Conservation (phyloP, 2,329 filamentous ascomycete species). For the Allantophomopsis lycopodina region DNA sequence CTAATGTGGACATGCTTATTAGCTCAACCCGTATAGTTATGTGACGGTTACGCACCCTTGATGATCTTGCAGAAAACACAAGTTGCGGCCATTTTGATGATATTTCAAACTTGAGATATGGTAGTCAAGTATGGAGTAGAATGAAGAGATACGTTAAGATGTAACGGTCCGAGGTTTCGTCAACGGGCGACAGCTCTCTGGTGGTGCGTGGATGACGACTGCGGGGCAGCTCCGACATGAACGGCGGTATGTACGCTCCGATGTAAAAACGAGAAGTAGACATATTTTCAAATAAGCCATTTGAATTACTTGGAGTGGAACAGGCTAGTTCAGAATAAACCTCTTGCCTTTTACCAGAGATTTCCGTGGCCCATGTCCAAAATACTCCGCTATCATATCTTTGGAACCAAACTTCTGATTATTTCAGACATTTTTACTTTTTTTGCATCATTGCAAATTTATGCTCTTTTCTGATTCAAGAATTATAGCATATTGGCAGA, state of each 20-base stretch:
- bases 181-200: too few species aligned
- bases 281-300: background rate
- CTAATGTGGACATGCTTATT: slow-evolving; percentile 28
- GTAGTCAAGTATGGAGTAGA: background rate
- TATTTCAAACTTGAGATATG: slow-evolving; percentile 1
- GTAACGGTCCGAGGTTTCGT: background rate
- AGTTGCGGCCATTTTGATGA: slow-evolving; percentile 35
- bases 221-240: too few species aligned
- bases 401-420: slow-evolving; percentile 24
- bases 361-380: slow-evolving; percentile 28
- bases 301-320: slow-evolving; percentile 1
- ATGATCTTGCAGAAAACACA: slow-evolving; percentile 99
- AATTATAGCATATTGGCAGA: too few species aligned
- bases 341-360: slow-evolving; percentile 12
- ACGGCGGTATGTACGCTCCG: background rate
- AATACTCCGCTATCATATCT: slow-evolving; percentile 37
- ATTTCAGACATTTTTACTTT: slow-evolving; percentile 10
- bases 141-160: background rate
- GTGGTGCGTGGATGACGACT: too few species aligned
- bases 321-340: slow-evolving; percentile 1
- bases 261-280: background rate
- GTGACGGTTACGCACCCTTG: slow-evolving; percentile 45
- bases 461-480: background rate
- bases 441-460: background rate
- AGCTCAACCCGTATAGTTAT: background rate